Evolutionary conservation across 148 eudicot species (phyloP), one percentile per base, ranked within the genome.

Genomic region (Camellia lanceoleosa): DNA sequence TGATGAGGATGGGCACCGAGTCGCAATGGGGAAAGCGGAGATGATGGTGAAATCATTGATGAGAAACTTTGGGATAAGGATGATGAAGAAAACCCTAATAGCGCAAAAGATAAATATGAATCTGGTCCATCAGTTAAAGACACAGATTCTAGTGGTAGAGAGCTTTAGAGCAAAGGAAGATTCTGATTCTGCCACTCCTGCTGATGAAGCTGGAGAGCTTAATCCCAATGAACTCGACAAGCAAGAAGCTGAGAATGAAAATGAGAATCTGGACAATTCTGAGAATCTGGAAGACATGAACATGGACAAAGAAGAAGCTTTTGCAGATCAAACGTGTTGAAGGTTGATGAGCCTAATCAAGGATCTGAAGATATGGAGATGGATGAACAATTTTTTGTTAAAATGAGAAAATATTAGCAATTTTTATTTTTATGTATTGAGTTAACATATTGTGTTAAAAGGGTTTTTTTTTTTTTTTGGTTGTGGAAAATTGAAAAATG

Each of bases 151-250:
- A 79, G 74, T 73, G 88, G 83, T 59, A 83, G 90, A 79, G 98
- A 96, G 89, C 94, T 96, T n/a, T 76, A 88, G 92, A 86, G 98
- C 93, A 55, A 96, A 92, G 86, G 97, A 91, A 74, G 98, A 94
- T 81, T 69, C 88, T 73, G 84, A 94, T 82, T 61, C 87, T 68
- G 79, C 86, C 74, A 77, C 85, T 81, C 79, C 51, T 68, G 75
- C 78, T 68, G 90, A 87, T 73, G 91, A 84, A 70, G 75, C 81
- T 46, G 83, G 71, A 54, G 95, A 90, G 75, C 78, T 81, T 23
- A 84, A 87, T 81, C 80, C 82, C 16, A 86, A 90, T 74, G 87
- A 81, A 76, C 65, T 80, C 64, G 89, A 82, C 75, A 82, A 87
- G 60, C 83, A 82, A 43, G 84, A 87, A 61, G 89, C 85, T 52